Conservation (phyloP, 441 rosid species). For the Populus trichocarpa region DNA sequence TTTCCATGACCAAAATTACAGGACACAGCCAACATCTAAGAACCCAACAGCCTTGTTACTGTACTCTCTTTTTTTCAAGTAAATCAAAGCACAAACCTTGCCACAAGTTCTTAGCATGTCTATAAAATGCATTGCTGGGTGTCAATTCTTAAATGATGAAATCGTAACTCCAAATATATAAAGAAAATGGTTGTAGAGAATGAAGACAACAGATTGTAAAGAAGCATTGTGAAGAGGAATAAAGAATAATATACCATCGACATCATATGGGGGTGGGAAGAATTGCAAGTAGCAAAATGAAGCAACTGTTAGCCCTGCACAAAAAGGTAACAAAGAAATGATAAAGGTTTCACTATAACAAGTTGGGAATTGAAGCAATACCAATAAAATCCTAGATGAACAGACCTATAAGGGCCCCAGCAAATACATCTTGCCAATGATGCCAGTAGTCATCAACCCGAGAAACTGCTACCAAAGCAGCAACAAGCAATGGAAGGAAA, state of each 20-base stretch:
- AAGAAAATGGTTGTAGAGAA: background rate
- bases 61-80: background rate
- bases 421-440: slow-evolving; percentile 94
- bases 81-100: background rate
- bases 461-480: slow-evolving; percentile 74
- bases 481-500: slow-evolving; percentile 63
- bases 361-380: background rate
- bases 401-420: slow-evolving; percentile 73
- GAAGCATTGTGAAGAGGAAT: background rate
- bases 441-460: slow-evolving; percentile 97
- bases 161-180: background rate
- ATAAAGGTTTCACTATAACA: background rate
- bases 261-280: slow-evolving; percentile 75
- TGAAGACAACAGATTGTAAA: background rate
- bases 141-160: background rate
- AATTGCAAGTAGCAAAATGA: slow-evolving; percentile 84
- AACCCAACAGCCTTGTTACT: background rate
- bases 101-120: background rate
- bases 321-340: slow-evolving; percentile 13
- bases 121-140: background rate
- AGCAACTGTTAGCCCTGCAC: slow-evolving; percentile 56
- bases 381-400: slow-evolving; percentile 7
- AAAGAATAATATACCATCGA: slow-evolving; percentile 48
- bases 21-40: background rate
- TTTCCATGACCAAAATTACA: background rate